A percentile compares a stretch with the other conserved stretches of the same genome.
These are phyloP conservation scores for Mycena metata DNA, from an alignment of 768 basidiomycete species.

Conservation along the genomic window DNA sequence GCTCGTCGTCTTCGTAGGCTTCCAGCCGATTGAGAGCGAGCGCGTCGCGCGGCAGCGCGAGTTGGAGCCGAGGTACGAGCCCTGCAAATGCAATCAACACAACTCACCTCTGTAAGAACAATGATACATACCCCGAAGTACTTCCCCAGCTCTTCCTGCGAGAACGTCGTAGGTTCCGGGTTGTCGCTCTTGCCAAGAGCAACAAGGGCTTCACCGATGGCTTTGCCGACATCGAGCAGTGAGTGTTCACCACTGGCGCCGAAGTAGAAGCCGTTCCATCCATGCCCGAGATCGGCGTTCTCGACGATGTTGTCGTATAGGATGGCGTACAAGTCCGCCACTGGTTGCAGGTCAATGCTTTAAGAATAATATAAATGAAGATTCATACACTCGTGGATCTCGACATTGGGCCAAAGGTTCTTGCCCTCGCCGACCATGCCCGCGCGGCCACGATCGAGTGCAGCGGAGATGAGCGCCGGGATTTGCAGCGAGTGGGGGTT, in stretches of 20 bases:
- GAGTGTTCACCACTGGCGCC: conserved; percentile 65
- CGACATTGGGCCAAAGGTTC: conserved; percentile 71
- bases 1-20: conserved; percentile 36
- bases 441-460: conserved; percentile 61
- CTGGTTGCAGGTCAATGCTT: conserved; percentile 45
- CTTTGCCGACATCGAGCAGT: conserved; percentile 56
- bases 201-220: conserved; percentile 55
- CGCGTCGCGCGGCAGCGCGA: conserved; percentile 41
- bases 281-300: conserved; percentile 53
- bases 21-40: conserved; percentile 46
- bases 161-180: conserved; percentile 61
- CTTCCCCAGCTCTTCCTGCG: conserved; percentile 58
- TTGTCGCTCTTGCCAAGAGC: conserved; percentile 52
- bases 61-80: conserved; percentile 41
- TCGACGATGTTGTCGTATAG: conserved; percentile 56
- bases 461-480: conserved; percentile 59
- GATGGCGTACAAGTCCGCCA: conserved; percentile 58
- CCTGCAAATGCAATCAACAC: conserved; percentile 22
- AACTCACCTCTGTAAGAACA: conserved; percentile 5
- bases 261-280: conserved; percentile 68
- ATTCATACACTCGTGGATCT: conserved; percentile 63
- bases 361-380: background rate
- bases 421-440: conserved; percentile 70
- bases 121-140: conserved; percentile 49
- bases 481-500: conserved; percentile 69